A percentile compares a stretch with the other conserved stretches of the same genome.
These are phyloP conservation scores for Torrubiella hemipterigena DNA, from an alignment of 2,329 filamentous ascomycete genomes.

Conservation along the genomic window DNA sequence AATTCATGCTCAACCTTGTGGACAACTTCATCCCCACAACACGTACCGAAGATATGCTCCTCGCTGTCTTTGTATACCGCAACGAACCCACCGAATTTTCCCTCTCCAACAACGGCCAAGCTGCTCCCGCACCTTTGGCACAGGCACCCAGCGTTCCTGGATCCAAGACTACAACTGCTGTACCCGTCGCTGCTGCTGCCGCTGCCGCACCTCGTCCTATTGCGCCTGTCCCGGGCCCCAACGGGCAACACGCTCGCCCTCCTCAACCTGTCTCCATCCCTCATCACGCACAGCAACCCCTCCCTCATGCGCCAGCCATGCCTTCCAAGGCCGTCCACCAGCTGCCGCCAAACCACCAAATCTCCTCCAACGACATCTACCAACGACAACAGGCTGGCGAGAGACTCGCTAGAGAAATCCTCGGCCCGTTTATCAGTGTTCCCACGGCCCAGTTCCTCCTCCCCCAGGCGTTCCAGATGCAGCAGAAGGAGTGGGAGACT, in stretches of 20 bases:
- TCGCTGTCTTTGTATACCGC: slow-evolving; percentile 77
- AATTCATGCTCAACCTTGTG: slow-evolving; percentile 81
- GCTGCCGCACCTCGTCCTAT: slow-evolving; percentile 7
- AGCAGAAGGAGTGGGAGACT: slow-evolving; percentile 61
- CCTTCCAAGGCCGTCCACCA: slow-evolving; percentile 9
- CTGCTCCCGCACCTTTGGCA: slow-evolving; percentile 8
- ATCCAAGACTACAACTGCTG: slow-evolving; percentile 42
- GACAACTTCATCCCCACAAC: slow-evolving; percentile 67
- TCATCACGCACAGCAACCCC: slow-evolving; percentile 4
- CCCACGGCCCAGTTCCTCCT: slow-evolving; percentile 60
- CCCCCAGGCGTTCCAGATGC: slow-evolving; percentile 55
- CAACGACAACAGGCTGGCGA: slow-evolving; percentile 40
- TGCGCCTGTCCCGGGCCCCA: too few relatives aligned
- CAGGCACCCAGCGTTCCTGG: slow-evolving; percentile 36
- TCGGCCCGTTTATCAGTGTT: slow-evolving; percentile 49
- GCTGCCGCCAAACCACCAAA: slow-evolving; percentile 7
- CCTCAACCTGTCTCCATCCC: slow-evolving; percentile 10
- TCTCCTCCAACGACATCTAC: slow-evolving; percentile 20
- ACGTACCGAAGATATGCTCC: slow-evolving; percentile 62
- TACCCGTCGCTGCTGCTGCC: slow-evolving; percentile 18
- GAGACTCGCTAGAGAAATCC: slow-evolving; percentile 46
- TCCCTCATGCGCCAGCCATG: too few relatives aligned
- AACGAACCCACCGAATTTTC: slow-evolving; percentile 35
- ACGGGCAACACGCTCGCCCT: slow-evolving; percentile 5
- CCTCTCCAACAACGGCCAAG: slow-evolving; percentile 14